phyloP scores from a whole-genome alignment of 2,329 filamentous ascomycete genomes.

The Ascomycota sp. region DNA sequence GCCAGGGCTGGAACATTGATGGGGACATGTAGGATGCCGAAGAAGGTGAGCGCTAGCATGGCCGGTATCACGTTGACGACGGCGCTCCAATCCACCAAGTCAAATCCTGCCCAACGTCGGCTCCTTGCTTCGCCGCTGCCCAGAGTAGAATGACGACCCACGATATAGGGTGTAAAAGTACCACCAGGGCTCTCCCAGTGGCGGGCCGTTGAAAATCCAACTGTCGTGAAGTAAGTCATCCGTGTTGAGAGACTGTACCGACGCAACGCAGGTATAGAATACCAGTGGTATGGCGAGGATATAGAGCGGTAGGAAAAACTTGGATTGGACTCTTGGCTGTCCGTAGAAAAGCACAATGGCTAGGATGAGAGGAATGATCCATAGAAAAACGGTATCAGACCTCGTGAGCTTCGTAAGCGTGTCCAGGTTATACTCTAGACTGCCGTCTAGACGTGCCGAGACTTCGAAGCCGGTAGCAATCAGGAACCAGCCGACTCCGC shows the following conservation, averaged over 20 bases:
- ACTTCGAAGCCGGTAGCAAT: constrained; percentile 85
- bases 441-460: constrained; percentile 71
- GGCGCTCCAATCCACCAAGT: constrained; percentile 64
- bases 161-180: constrained; percentile 93
- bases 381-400: constrained; percentile 57
- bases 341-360: constrained; percentile 58
- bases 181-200: constrained; percentile 79
- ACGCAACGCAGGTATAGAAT: constrained; percentile 61
- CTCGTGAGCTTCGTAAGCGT: constrained; percentile 59
- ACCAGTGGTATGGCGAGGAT: constrained; percentile 59
- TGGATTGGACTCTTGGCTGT: constrained; percentile 57
- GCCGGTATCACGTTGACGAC: constrained; percentile 72
- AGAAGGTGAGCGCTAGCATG: constrained; percentile 94
- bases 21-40: constrained; percentile 87
- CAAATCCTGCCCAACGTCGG: constrained; percentile 39
- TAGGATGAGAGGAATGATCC: constrained; percentile 60
- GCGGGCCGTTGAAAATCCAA: constrained; percentile 83
- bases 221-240: constrained; percentile 48
- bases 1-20: constrained; percentile 94
- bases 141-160: constrained; percentile 21
- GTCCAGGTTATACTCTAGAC: constrained; percentile 57
- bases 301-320: constrained; percentile 70
- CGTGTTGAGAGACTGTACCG: constrained; percentile 46
- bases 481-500: constrained; percentile 89
- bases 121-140: not conserved